Percentiles rank a stretch among this genome's conserved stretches.
These are phyloP conservation scores for Ramularia collo-cygni DNA, from an alignment of 2,329 filamentous ascomycete species.

Conservation along the genomic window DNA sequence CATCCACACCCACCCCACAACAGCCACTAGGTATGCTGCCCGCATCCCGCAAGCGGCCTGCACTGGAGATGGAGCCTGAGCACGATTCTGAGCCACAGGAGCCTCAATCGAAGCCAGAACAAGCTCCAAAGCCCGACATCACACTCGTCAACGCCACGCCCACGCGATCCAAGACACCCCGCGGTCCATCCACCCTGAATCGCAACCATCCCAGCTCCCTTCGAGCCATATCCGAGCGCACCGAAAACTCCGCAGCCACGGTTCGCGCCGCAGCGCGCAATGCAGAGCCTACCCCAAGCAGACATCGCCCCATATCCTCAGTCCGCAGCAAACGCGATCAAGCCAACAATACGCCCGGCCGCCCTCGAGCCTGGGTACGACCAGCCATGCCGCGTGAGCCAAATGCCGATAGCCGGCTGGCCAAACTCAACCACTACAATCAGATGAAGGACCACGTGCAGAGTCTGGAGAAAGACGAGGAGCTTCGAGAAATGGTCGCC, in stretches of 20 bases:
- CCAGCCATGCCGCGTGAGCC: slow-evolving; percentile 16
- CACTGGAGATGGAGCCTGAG: slow-evolving; percentile 15
- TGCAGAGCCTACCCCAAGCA: slow-evolving; percentile 10
- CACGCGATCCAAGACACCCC: slow-evolving; percentile 10
- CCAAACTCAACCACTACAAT: slow-evolving; percentile 20
- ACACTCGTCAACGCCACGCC: slow-evolving; percentile 2
- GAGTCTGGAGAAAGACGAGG: slow-evolving; percentile 20
- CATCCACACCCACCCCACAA: slow-evolving; percentile 6
- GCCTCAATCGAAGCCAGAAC: slow-evolving; percentile 6
- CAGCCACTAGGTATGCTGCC: slow-evolving; percentile 13
- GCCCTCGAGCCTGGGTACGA: slow-evolving; percentile 7
- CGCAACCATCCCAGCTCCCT: slow-evolving; percentile 13
- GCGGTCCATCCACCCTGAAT: slow-evolving; percentile 4
- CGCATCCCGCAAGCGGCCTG: slow-evolving; percentile 20
- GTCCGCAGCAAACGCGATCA: slow-evolving; percentile 5
- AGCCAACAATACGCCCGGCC: slow-evolving; percentile 9
- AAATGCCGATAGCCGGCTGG: slow-evolving; percentile 25
- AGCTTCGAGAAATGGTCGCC: slow-evolving; percentile 20
- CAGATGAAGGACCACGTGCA: slow-evolving; percentile 18
- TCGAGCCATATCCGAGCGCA: slow-evolving; percentile 21
- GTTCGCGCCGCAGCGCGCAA: background rate
- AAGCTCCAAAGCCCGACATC: slow-evolving; percentile 1
- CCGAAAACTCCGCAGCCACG: slow-evolving; percentile 8
- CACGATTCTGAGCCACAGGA: too few relatives aligned
- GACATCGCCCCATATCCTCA: slow-evolving; percentile 1